Evolutionary conservation across 768 basidiomycete genomes (phyloP).

Genomic region (Solioccasus polychromus): DNA sequence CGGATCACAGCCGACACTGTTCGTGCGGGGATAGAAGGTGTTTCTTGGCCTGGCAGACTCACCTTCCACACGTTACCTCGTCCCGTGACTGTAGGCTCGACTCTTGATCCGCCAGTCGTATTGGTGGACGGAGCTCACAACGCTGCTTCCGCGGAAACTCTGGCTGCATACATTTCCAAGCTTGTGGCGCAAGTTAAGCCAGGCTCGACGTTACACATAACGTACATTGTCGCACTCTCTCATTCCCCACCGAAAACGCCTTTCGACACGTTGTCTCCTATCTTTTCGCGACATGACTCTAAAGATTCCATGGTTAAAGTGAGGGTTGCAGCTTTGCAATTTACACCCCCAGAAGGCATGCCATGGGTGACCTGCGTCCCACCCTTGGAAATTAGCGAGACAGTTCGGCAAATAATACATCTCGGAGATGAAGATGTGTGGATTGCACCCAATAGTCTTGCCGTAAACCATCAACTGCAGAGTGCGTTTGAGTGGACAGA

Average conservation of each 20-base stretch:
- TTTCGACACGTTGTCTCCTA: slow-evolving; percentile 61
- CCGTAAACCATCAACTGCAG: slow-evolving; percentile 35
- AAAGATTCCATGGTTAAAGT: slow-evolving; percentile 29
- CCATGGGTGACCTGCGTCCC: slow-evolving; percentile 82
- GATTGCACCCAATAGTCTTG: slow-evolving; percentile 34
- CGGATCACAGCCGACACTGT: slow-evolving; percentile 51
- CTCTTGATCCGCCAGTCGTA: slow-evolving; percentile 35
- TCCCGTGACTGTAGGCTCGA: slow-evolving; percentile 16
- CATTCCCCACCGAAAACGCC: slow-evolving; percentile 85
- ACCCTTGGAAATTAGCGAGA: slow-evolving; percentile 46
- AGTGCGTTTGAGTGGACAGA: slow-evolving; percentile 51
- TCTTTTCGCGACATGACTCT: slow-evolving; percentile 47
- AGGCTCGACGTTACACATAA: slow-evolving; percentile 40
- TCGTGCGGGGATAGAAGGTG: slow-evolving; percentile 51
- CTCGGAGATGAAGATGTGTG: slow-evolving; percentile 42
- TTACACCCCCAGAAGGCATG: slow-evolving; percentile 85
- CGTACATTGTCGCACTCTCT: slow-evolving; percentile 80
- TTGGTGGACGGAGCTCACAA: slow-evolving; percentile 97
- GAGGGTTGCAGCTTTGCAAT: slow-evolving; percentile 55
- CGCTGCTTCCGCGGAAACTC: slow-evolving; percentile 64
- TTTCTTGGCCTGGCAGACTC: slow-evolving; percentile 81
- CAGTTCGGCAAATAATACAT: slow-evolving; percentile 42
- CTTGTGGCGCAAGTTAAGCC: slow-evolving; percentile 29
- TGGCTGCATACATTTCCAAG: slow-evolving; percentile 56
- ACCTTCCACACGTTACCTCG: slow-evolving; percentile 52